A percentile compares a stretch with the other conserved stretches of the same genome.
Evolutionary conservation across 148 eudicot species (phyloP).

Genomic region (Silene latifolia): DNA sequence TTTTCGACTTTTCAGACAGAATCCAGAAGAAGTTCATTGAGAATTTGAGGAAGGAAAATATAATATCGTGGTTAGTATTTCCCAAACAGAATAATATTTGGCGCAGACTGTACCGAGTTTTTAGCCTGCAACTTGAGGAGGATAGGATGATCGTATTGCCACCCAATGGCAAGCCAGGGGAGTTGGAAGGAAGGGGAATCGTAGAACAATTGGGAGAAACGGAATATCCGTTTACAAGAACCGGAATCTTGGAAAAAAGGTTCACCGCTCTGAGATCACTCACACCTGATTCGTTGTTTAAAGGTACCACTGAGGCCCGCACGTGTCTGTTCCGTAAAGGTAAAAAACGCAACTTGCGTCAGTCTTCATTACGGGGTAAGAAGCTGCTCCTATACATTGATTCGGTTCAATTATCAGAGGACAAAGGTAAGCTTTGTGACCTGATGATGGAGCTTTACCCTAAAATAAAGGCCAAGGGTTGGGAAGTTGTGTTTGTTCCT

Average conservation of each 20-base stretch:
- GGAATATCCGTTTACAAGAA: no score
- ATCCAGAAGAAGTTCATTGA: no score
- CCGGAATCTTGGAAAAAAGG: no score
- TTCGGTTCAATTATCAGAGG: background rate
- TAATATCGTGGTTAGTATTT: background rate
- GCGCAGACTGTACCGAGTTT: background rate
- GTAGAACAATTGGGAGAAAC: no score
- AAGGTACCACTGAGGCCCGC: background rate
- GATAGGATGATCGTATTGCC: background rate
- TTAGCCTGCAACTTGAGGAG: background rate
- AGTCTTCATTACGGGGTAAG: background rate
- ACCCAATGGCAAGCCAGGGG: no score
- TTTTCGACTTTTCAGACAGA: accelerated
- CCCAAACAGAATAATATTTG: background rate
- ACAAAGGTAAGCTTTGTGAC: background rate
- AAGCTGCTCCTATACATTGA: background rate
- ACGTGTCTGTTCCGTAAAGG: background rate
- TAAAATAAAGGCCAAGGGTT: background rate
- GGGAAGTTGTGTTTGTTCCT: background rate
- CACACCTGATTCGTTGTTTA: background rate
- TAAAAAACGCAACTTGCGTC: background rate
- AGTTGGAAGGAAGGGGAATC: no score
- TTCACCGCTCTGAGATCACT: background rate
- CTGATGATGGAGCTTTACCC: background rate
- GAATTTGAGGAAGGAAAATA: background rate